Base-by-base conservation (phyloP, 371 early-diverging fungal species). In the Gilbertella persicaria region DNA sequence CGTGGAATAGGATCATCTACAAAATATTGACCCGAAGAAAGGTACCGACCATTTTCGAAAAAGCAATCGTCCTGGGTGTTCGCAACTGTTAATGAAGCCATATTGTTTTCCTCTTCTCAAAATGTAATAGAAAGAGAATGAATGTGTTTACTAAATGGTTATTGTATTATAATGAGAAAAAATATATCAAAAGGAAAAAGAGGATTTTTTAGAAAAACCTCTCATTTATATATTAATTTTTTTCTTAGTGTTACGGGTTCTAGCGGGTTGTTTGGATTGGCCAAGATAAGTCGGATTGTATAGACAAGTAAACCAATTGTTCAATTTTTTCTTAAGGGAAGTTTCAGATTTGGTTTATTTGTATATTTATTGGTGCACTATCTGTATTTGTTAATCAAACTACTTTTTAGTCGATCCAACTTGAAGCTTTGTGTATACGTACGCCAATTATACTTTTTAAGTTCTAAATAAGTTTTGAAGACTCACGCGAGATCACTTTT, bases 211-310 rank as follows among this genome's bases (percentile, higher is more conserved):
- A 21, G 4, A 17, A n/a, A 16, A 1, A 30, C 10, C 17, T 43
- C 26, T 25, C 29, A 14, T 29, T 24, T 50, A 30, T 50, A 30
- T 50, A 30, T 40, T 16, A 5, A 16, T 45, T 36, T 24, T 41
- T 8, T 30, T 47, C 19, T 49, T 58, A 29, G 58, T 58, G 50
- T 49, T 50, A 58, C 58, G 50, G 58, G 51, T 58, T 50, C 39
- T 50, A 45, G 58, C 51, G 58, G 58, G 53, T 44, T 12, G 30
- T 25, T 52, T 44, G 52, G 52, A 53, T 45, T 53, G 53, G 53
- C 44, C 45, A 37, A 50, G 51, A 50, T 51, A 51, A 51, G 50
- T 50, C 50, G 50, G 43, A 20, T 51, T 41, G 30, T n/a, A 24
- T 19, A 5, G 33, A 33, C 8, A 33, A 33, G 8, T 33, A 33